Evolutionary conservation across 169 alveolate genomes (phyloP).

Genomic region (Cryptosporidium viatorum): DNA sequence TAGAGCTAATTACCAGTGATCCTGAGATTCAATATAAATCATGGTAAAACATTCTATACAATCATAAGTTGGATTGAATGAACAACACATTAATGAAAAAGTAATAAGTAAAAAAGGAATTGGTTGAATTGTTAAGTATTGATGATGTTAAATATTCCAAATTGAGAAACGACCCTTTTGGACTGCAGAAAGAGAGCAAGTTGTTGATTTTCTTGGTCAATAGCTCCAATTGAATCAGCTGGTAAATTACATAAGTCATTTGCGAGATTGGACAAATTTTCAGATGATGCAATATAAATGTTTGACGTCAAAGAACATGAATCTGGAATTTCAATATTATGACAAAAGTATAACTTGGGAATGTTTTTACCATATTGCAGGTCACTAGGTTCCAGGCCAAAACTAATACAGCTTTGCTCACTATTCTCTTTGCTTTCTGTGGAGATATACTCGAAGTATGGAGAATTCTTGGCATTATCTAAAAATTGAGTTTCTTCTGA

Average conservation of each 20-base stretch:
- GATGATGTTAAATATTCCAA: constrained; percentile 52
- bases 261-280: constrained; percentile 53
- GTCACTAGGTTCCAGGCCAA: not conserved
- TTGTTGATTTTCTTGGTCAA: constrained; percentile 70
- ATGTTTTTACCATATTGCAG: not conserved
- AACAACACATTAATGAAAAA: not conserved
- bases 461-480: not conserved
- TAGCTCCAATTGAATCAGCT: constrained; percentile 75
- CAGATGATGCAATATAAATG: constrained; percentile 60
- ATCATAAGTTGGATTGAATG: not conserved
- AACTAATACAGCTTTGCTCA: not conserved
- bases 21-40: not conserved
- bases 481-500: not conserved
- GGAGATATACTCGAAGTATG: not conserved
- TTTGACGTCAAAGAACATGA: constrained; percentile 29
- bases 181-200: constrained; percentile 60
- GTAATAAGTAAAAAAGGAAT: not conserved
- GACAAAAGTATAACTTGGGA: constrained; percentile 22
- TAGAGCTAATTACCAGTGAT: not conserved
- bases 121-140: not conserved
- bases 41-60: not conserved
- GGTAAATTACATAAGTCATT: constrained; percentile 48
- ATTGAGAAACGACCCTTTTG: constrained; percentile 59
- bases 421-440: constrained; percentile 34
- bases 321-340: constrained; percentile 7